Evolutionary conservation across 441 rosid genomes (phyloP).

Genomic region (Brassica balearica): DNA sequence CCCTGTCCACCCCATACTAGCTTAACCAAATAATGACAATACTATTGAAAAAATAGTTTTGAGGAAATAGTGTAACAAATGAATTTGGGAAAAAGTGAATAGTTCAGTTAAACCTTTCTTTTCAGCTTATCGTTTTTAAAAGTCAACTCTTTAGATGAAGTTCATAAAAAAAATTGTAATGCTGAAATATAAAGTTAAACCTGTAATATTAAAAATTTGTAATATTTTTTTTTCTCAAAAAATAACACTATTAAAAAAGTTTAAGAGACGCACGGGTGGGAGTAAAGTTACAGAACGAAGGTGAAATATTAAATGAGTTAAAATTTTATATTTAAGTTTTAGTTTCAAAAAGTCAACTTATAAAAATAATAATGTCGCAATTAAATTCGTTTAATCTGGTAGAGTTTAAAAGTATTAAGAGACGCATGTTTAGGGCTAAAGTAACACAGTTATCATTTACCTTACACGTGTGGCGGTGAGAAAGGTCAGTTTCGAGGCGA

Average conservation of each 20-base stretch:
- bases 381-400: neutral
- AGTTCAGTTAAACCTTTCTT: conserved; percentile 31
- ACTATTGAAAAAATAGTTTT: neutral
- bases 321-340: neutral
- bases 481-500: conserved; percentile 87
- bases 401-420: neutral
- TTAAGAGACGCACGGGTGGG: conserved; percentile 11
- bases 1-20: conserved; percentile 23
- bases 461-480: conserved; percentile 85
- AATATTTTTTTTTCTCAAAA: too few relatives aligned
- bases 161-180: neutral
- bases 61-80: neutral
- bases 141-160: conserved; percentile 46
- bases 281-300: conserved; percentile 31
- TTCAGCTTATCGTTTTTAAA: conserved; percentile 2
- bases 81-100: conserved; percentile 33
- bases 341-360: conserved; percentile 63
- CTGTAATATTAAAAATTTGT: neutral
- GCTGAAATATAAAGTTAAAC: conserved; percentile 1
- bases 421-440: conserved; percentile 3
- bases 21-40: conserved; percentile 33
- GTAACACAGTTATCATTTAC: conserved; percentile 39
- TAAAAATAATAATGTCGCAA: conserved; percentile 24
- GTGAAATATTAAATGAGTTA: conserved; percentile 8
- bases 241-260: neutral